Conservation (phyloP, 768 basidiomycete species). For the Thelephora ganbajun region DNA sequence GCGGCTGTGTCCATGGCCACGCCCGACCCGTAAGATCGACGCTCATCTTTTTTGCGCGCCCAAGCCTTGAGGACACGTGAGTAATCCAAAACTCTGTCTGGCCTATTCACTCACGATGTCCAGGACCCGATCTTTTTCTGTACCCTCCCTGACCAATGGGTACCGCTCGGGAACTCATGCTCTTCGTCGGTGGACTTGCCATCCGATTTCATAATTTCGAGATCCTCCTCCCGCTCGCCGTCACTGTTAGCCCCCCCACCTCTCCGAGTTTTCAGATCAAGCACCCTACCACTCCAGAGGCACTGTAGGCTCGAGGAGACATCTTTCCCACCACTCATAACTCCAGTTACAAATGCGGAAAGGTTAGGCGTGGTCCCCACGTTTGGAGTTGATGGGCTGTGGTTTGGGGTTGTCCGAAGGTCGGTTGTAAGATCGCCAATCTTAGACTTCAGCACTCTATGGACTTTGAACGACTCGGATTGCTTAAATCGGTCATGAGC, state of each 20-base stretch:
- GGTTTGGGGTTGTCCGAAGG: conserved; percentile 15
- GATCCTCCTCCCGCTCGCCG: conserved; percentile 19
- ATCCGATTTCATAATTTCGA: conserved; percentile 15
- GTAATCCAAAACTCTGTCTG: not conserved
- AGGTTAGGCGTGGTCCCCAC: conserved; percentile 41
- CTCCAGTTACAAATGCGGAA: conserved; percentile 30
- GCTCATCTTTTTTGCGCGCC: conserved; percentile 21
- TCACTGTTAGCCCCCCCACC: conserved; percentile 21
- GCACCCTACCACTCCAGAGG: conserved; percentile 21
- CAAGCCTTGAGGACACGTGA: conserved; percentile 9
- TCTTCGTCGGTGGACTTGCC: conserved; percentile 18
- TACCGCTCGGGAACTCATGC: conserved; percentile 18
- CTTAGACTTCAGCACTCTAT: conserved; percentile 46
- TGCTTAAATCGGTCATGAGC: conserved; percentile 33
- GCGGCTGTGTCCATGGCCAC: conserved; percentile 3
- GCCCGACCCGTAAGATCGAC: conserved; percentile 15
- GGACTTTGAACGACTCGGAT: conserved; percentile 44
- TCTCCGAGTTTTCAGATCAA: conserved; percentile 19
- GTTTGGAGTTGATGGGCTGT: conserved; percentile 14
- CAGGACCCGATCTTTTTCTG: conserved; percentile 35
- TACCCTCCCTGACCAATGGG: conserved; percentile 27
- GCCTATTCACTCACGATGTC: conserved; percentile 24
- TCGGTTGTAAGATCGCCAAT: conserved; percentile 37
- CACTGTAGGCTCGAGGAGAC: conserved; percentile 19
- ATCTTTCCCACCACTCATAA: conserved; percentile 22